Base-by-base conservation (phyloP, 1,139 yeast genomes). In the Suzukiozyma palmioleophila region DNA sequence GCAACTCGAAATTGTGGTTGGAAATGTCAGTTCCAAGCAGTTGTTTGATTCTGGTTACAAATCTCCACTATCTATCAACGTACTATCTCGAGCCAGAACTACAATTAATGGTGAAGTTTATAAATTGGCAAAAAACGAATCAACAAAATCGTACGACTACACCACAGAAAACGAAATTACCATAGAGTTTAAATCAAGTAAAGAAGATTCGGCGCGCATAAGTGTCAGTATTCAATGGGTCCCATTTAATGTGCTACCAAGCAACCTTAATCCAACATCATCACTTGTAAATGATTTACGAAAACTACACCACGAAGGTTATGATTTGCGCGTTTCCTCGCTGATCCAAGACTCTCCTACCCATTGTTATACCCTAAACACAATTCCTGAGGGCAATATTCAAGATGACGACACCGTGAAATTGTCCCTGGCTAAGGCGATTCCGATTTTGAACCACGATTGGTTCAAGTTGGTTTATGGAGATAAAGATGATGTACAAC, bases 71-170 rank as follows among this genome's bases (percentile, higher is more conserved):
- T 26, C 24, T 1, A 39, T 67, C 10, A 45, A 47, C 6, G 49
- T 67, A 8, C 48, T 56, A n/a, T 57, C 71, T 3, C 51, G 62
- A 31, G 70, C 70, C 1, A 52, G 57, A 30, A 56, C 68, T 0
- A 48, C 42, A 7, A 56, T 68, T 28, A 65, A 66, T 48, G 66
- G 61, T 1, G 43, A 46, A 2, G 48, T 49, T 10, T 52, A 52
- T 39, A 59, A 58, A 33, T 45, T 64, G 10, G 41, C 49, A 21
- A 54, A 57, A 37, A 43, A 51, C 2, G 53, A 51, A 22, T 38
- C 38, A 12, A 54, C 62, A 2, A 45, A 49, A 22, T 43, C 39
- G 13, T 32, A 52, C 16, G 57, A 50, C 9, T 52, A 53, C 27
- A 51, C 55, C 8, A 26, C 34, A 2, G 47, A 50, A 11, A 36